Evolutionary conservation across 768 basidiomycete species (phyloP).

Genomic region (Infundibulicybe gibba): DNA sequence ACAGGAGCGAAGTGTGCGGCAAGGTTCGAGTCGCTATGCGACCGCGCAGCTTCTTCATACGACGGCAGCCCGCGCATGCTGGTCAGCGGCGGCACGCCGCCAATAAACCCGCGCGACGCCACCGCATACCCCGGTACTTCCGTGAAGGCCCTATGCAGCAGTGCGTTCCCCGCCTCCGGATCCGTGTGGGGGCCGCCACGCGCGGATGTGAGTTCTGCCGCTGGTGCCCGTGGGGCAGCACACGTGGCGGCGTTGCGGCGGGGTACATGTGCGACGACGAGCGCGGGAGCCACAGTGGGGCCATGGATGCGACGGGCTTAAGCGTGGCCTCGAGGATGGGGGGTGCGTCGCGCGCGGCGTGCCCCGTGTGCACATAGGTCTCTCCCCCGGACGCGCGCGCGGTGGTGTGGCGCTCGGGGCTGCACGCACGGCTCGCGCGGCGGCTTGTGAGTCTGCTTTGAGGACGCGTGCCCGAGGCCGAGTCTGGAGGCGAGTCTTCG

Average conservation of each 20-base stretch:
- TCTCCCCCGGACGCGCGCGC: conserved; percentile 21
- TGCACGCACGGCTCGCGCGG: conserved; percentile 3
- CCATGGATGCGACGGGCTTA: conserved; percentile 56
- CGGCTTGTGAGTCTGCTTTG: conserved; percentile 20
- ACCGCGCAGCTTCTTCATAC: conserved; percentile 67
- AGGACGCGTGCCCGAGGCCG: conserved; percentile 17
- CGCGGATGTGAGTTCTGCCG: conserved; percentile 12
- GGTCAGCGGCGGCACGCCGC: conserved; percentile 83
- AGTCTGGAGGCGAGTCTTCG: conserved; percentile 18
- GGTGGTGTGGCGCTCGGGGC: conserved; percentile 4
- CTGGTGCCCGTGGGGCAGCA: conserved; percentile 7
- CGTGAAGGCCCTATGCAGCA: conserved; percentile 63
- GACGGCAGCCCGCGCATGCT: conserved; percentile 78
- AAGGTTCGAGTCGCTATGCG: conserved; percentile 17
- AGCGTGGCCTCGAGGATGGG: conserved; percentile 55
- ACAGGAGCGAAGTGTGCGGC: conserved; percentile 11
- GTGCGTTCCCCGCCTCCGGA: conserved; percentile 16
- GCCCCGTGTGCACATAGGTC: conserved; percentile 49
- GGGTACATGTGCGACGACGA: conserved; percentile 13
- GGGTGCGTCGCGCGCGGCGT: conserved; percentile 49
- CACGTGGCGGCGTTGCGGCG: conserved; percentile 1
- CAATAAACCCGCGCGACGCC: conserved; percentile 84
- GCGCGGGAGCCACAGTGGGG: conserved; percentile 36
- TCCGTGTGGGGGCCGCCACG: conserved; percentile 7
- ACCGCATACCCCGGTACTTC: conserved; percentile 85